Evolutionary conservation across 192 early-diverging fungal genomes (phyloP), one percentile per base, ranked within the genome.

Genomic region (Dimargaris xerosporica): DNA sequence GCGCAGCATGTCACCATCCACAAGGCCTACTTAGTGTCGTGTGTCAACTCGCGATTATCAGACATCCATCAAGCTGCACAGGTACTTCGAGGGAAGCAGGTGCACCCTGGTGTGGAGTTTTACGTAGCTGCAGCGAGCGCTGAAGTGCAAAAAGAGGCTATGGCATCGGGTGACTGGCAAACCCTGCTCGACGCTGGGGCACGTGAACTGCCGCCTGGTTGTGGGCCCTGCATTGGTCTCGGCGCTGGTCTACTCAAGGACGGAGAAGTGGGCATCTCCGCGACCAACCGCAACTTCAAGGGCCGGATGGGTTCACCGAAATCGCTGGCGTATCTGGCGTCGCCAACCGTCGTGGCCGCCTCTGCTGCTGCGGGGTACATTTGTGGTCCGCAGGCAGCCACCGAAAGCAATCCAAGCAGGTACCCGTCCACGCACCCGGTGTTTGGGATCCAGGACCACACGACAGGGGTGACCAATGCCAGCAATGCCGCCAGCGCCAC

Each of bases 231-330:
- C 68, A 91, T 98, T 63, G 88, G 93, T 15, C 78, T 96, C 1
- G 96, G 96, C 39, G 80, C 82, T 19, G 96, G 94, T 28, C 74
- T 99, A 62, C 79, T 99, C 45, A 79, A 94, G 74, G 96, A 99
- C 67, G 89, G 90, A 39, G 94, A 96, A 72, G 89, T 96, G 9
- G 94, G 96, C 26, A 96, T 99, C 53, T 94, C 91, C n/a, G 96
- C 96, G 19, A 96, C 96, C 25, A 99, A 99, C 71, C 80, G 96
- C 54, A 99, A 99, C 69, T 99, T 91, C 76, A 99, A 99, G 77
- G 96, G 96, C 52, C 82, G 96, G 17, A 99, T 99, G 96, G 96
- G 96, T 47, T 91, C 90, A 23, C 91, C 91, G 51, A 79, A 69
- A 41, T 91, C 96, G 0, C 78, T 89, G 61, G 92, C 96, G 0